Evolutionary conservation across 2,329 filamentous ascomycete species (phyloP).

Genomic region (Calonectria naviculata): DNA sequence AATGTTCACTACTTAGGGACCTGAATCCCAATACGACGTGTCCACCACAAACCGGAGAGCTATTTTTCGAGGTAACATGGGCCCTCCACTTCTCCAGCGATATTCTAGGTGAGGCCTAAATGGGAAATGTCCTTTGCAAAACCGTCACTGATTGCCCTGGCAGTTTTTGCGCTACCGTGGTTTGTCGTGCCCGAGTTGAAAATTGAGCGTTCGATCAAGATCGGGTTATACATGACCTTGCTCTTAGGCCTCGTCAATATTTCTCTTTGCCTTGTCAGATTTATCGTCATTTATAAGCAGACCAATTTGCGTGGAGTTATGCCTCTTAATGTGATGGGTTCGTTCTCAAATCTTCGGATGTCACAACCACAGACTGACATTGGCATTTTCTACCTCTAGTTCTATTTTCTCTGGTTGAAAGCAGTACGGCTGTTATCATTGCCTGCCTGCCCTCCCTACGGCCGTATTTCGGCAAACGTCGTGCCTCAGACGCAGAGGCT

Average conservation of each 20-base stretch:
- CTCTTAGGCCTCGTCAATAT: not conserved
- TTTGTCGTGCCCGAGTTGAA: not conserved
- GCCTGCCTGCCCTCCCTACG: not conserved
- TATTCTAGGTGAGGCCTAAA: not conserved
- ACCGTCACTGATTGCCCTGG: not conserved
- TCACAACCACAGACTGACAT: not conserved
- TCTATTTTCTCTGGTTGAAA: not conserved
- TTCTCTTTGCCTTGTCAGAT: not conserved
- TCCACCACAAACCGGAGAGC: not conserved
- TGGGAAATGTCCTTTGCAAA: not conserved
- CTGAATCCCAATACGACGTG: not conserved
- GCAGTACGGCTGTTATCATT: not conserved
- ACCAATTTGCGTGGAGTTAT: not conserved
- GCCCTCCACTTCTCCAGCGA: not conserved
- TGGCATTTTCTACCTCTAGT: not conserved
- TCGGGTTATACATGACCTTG: not conserved
- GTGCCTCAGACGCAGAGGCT: not conserved
- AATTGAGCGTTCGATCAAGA: not conserved
- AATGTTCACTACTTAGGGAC: not conserved
- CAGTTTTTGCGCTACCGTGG: not conserved
- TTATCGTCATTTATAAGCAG: not conserved
- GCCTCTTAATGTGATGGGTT: not conserved
- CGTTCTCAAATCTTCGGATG: not conserved
- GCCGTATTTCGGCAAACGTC: not conserved
- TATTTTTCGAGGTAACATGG: not conserved